These are phyloP conservation scores for Penstemon barbatus DNA, from an alignment of 257 asterid genomes.

Conservation along the genomic window DNA sequence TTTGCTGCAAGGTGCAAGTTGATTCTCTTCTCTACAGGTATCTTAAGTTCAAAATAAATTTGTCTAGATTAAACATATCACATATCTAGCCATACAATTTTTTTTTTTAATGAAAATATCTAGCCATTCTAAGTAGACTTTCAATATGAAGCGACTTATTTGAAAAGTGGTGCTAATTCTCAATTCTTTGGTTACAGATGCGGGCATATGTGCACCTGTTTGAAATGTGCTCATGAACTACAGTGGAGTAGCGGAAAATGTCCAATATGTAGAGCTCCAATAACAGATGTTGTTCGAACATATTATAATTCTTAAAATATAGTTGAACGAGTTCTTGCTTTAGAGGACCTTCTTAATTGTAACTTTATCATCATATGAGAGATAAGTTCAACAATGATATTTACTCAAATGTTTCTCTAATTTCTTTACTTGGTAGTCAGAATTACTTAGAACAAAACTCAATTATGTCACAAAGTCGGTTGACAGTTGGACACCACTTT, in stretches of 20 bases:
- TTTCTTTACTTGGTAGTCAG: background rate
- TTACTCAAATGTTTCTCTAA: no score
- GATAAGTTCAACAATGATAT: slow-evolving; percentile 10
- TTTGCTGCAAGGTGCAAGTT: slow-evolving; percentile 66
- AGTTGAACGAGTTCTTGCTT: slow-evolving; percentile 38
- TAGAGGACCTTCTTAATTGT: slow-evolving; percentile 34
- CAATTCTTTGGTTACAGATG: slow-evolving; percentile 46
- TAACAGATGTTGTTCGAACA: slow-evolving; percentile 64
- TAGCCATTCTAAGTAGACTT: no score
- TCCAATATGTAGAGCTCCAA: slow-evolving; percentile 77
- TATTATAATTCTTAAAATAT: slow-evolving; percentile 39
- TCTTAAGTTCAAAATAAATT: background rate
- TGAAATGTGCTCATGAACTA: slow-evolving; percentile 73
- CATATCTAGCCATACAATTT: no score
- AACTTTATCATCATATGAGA: slow-evolving; percentile 3
- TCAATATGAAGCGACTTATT: no score
- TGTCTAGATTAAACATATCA: no score
- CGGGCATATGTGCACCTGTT: slow-evolving; percentile 95
- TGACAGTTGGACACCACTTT: no score
- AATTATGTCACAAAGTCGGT: background rate
- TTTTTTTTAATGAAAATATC: no score
- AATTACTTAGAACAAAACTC: slow-evolving; percentile 8
- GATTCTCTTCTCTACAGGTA: slow-evolving; percentile 86
- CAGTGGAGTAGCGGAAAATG: slow-evolving; percentile 69
- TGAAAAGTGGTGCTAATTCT: background rate